Percentiles rank a stretch among this genome's conserved stretches.
phyloP scores from a whole-genome alignment of 2,329 filamentous ascomycete species.

The Pseudomassariella vexata region DNA sequence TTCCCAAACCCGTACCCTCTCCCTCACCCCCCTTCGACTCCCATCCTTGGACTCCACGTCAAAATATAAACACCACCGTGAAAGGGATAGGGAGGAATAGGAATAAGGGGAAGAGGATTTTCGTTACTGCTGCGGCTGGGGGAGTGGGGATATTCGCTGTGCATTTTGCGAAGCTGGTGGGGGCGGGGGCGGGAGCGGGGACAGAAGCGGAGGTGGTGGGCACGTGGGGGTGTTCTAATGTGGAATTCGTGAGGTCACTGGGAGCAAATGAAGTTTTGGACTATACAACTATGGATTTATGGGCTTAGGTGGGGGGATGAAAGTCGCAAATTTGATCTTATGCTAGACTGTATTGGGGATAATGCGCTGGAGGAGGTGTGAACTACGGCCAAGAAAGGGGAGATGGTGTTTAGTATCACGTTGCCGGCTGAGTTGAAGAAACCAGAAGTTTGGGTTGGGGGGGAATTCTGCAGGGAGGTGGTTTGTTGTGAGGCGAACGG shows the following conservation, averaged over 20 bases:
- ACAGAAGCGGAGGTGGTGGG: slow-evolving; percentile 3
- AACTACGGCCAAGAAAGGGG: neutral
- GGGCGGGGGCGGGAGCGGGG: slow-evolving; percentile 6
- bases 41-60: neutral
- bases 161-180: slow-evolving; percentile 16
- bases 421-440: neutral
- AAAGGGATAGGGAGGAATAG: neutral
- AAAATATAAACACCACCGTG: neutral
- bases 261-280: slow-evolving; percentile 4
- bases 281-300: neutral
- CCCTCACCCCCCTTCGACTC: neutral
- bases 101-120: slow-evolving; percentile 10
- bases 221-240: neutral
- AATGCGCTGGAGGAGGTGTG: neutral
- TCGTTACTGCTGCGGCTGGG: slow-evolving; percentile 16
- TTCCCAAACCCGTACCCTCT: neutral
- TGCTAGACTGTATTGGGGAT: slow-evolving; percentile 1
- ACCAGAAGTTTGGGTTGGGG: neutral
- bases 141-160: slow-evolving; percentile 17
- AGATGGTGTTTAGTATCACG: slow-evolving; percentile 1
- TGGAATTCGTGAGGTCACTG: neutral
- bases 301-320: neutral
- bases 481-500: slow-evolving; percentile 4
- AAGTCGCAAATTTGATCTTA: neutral
- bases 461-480: neutral